Conservation (phyloP, 2,329 filamentous ascomycete genomes). For the Alternaria sp. region DNA sequence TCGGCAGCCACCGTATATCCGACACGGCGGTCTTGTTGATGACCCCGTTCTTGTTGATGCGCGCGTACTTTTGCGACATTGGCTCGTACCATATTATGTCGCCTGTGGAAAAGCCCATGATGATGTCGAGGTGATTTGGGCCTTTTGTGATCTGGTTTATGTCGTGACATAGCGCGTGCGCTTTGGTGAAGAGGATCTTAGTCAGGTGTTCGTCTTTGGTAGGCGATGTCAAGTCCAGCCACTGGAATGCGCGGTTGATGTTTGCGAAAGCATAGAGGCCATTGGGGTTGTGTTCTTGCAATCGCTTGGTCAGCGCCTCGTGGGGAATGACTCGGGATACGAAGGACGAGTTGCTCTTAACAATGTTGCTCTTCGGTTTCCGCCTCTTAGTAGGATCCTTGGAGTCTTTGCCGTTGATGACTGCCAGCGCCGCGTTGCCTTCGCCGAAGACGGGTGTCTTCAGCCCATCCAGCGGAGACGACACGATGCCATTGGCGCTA, state of each 20-base stretch:
- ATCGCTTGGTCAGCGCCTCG: slow-evolving; percentile 77
- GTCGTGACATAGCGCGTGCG: slow-evolving; percentile 93
- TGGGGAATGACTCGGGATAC: slow-evolving; percentile 96
- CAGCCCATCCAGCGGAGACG: slow-evolving; percentile 38
- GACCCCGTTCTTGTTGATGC: slow-evolving; percentile 94
- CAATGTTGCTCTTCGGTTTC: slow-evolving; percentile 98
- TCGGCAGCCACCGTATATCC: slow-evolving; percentile 90
- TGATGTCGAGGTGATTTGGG: slow-evolving; percentile 80
- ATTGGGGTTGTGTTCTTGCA: slow-evolving; percentile 78
- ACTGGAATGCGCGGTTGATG: slow-evolving; percentile 93
- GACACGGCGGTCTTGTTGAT: slow-evolving; percentile 87
- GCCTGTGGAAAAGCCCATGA: slow-evolving; percentile 94
- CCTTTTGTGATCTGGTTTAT: slow-evolving; percentile 85
- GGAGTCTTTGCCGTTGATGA: slow-evolving; percentile 69
- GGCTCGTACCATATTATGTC: slow-evolving; percentile 99
- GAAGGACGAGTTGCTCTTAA: slow-evolving; percentile 98
- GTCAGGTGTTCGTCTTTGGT: slow-evolving; percentile 87
- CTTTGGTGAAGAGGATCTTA: slow-evolving; percentile 96
- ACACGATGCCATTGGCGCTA: slow-evolving; percentile 44
- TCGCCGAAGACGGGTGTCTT: slow-evolving; percentile 78
- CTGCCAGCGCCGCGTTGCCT: slow-evolving; percentile 75
- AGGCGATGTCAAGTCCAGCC: slow-evolving; percentile 84
- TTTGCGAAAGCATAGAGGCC: slow-evolving; percentile 93
- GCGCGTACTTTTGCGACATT: slow-evolving; percentile 91
- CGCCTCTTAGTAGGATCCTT: slow-evolving; percentile 72